phyloP scores from a whole-genome alignment of 2,329 filamentous ascomycete genomes.

The Clathrospora elynae region DNA sequence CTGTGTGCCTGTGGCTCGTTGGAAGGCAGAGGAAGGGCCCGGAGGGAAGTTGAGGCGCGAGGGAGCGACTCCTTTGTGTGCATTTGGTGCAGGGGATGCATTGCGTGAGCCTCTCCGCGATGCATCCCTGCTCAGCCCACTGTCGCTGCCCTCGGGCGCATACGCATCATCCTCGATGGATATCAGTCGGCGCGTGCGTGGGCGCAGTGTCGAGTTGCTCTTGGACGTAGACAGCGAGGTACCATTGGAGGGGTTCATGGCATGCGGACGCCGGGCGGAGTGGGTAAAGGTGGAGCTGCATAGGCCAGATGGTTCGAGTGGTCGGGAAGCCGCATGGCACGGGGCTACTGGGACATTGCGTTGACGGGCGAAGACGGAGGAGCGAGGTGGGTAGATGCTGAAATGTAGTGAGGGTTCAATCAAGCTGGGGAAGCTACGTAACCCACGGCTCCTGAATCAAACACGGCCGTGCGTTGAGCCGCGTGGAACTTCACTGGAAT shows the following conservation, averaged over 20 bases:
- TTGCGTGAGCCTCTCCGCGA: constrained; percentile 40
- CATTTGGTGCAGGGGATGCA: constrained; percentile 50
- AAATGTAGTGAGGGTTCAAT: constrained; percentile 20
- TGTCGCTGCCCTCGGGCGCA: constrained; percentile 39
- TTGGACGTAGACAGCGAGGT: constrained; percentile 45
- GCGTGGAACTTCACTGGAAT: constrained; percentile 10
- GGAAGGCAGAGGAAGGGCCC: constrained; percentile 34
- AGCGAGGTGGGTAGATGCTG: constrained; percentile 12
- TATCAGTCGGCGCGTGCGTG: constrained; percentile 54
- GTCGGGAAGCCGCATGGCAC: constrained; percentile 42
- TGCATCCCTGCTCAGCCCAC: constrained; percentile 47
- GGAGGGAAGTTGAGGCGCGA: constrained; percentile 41
- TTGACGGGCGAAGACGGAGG: constrained; percentile 9
- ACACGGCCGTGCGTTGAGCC: constrained; percentile 22
- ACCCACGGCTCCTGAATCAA: constrained; percentile 22
- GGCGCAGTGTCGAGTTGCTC: constrained; percentile 54
- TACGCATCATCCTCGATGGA: constrained; percentile 55
- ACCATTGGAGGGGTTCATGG: constrained; percentile 51
- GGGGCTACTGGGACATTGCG: constrained; percentile 38
- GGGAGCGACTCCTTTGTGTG: constrained; percentile 28
- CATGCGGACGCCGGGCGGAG: constrained; percentile 42
- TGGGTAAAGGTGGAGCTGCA: constrained; percentile 45
- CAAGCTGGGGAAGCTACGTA: constrained; percentile 29
- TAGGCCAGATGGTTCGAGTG: constrained; percentile 38
- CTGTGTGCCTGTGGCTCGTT: constrained; percentile 30